A percentile compares a stretch with the other conserved stretches of the same genome.
These are phyloP conservation scores for Fusarium redolens DNA, from an alignment of 2,329 filamentous ascomycete species.

Conservation along the genomic window DNA sequence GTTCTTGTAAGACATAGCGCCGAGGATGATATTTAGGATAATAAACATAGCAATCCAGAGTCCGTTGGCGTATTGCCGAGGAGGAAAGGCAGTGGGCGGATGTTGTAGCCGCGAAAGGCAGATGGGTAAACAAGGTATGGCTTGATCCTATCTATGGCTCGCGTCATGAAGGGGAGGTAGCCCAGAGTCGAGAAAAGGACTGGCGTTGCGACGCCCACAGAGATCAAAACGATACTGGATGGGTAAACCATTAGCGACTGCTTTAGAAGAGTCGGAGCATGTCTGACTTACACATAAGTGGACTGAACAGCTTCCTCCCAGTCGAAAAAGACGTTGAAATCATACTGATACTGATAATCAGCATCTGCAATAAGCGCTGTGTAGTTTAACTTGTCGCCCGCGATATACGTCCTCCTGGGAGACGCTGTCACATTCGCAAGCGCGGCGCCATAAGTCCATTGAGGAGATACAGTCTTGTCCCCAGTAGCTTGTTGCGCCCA, in stretches of 20 bases:
- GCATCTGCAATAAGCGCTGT: not conserved
- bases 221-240: not conserved
- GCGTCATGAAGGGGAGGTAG: not conserved
- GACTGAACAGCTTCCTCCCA: not conserved
- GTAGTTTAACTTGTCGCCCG: rapidly evolving
- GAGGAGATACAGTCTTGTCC: not conserved
- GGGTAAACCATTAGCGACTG: not conserved
- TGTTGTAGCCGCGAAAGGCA: not conserved
- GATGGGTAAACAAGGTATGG: not conserved
- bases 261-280: no score
- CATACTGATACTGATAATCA: not conserved
- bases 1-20: not conserved
- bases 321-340: not conserved
- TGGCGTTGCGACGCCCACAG: not conserved
- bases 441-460: not conserved
- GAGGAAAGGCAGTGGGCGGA: rapidly evolving
- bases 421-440: not conserved
- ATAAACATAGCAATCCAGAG: not conserved
- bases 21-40: not conserved
- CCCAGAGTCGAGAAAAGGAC: rapidly evolving
- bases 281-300: not conserved
- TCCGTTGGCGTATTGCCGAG: rapidly evolving
- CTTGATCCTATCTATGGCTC: no score
- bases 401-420: not conserved
- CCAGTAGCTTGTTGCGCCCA: not conserved